Percentiles rank a stretch among this genome's conserved stretches.
phyloP scores from a whole-genome alignment of 1,284 basidiomycete species.

The Trametes polyzona region DNA sequence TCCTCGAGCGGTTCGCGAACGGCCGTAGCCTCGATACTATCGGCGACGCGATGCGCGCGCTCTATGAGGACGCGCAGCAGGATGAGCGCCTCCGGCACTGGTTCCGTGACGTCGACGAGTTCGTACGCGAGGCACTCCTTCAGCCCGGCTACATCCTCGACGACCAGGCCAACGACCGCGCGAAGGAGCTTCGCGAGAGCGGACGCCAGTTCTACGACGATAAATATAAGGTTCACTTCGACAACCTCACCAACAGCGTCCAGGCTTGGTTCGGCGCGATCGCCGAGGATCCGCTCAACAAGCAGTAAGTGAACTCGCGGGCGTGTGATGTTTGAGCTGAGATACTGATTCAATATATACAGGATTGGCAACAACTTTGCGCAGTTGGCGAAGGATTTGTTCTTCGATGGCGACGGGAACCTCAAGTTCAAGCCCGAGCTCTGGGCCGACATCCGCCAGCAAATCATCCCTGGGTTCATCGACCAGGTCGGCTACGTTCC shows the following conservation, averaged over 20 bases:
- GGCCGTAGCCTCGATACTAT: conserved; percentile 69
- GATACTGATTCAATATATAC: conserved; percentile 69
- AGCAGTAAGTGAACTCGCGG: conserved; percentile 35
- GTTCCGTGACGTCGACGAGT: conserved; percentile 74
- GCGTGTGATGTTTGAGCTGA: conserved; percentile 22
- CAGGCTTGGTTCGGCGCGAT: conserved; percentile 82
- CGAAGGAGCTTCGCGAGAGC: conserved; percentile 60
- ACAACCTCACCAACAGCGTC: conserved; percentile 74
- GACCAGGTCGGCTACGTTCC: conserved; percentile 86
- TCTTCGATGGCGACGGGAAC: conserved; percentile 62
- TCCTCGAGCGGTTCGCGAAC: conserved; percentile 95
- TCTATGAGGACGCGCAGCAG: conserved; percentile 77
- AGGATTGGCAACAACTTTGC: conserved; percentile 82
- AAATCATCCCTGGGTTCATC: conserved; percentile 84
- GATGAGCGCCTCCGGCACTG: conserved; percentile 82
- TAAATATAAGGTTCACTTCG: conserved; percentile 87
- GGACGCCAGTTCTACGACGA: conserved; percentile 81
- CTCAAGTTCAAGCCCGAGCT: conserved; percentile 88
- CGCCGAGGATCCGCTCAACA: conserved; percentile 84
- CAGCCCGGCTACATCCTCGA: conserved; percentile 91
- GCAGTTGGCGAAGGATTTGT: conserved; percentile 78
- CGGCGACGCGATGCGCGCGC: conserved; percentile 70
- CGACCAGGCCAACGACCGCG: conserved; percentile 70
- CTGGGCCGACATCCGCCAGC: conserved; percentile 84
- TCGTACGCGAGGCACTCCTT: conserved; percentile 67